Percentiles rank a stretch among this genome's conserved stretches.
phyloP scores from a whole-genome alignment of 805 yeast species.

The Maudiozyma bulderi region DNA sequence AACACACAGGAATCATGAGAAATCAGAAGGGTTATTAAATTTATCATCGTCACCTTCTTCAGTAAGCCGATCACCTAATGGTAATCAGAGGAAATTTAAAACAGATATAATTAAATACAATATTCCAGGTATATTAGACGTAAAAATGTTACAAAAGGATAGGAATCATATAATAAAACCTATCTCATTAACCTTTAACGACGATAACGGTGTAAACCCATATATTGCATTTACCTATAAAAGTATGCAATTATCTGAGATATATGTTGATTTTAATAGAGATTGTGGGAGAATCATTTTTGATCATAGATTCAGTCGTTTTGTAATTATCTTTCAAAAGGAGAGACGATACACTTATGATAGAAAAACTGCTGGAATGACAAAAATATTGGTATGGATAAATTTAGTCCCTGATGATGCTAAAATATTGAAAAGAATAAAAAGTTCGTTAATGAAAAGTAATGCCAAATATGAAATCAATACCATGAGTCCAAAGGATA shows the following conservation, averaged over 20 bases:
- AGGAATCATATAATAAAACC: constrained; percentile 2
- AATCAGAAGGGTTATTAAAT: constrained; percentile 9
- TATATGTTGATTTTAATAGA: constrained; percentile 10
- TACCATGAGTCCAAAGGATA: background rate
- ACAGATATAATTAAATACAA: constrained; percentile 1
- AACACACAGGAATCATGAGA: background rate
- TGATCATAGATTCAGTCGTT: constrained; percentile 8
- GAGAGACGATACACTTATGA: constrained; percentile 6
- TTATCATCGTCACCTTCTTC: constrained; percentile 7
- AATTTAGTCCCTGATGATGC: background rate
- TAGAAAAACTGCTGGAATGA: background rate
- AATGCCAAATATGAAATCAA: background rate
- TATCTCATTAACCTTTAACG: constrained; percentile 8
- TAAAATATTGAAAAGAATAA: background rate
- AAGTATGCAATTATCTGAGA: constrained; percentile 7
- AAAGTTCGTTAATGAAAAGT: background rate
- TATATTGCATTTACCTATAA: constrained; percentile 10
- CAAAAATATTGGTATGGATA: background rate
- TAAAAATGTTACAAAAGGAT: background rate
- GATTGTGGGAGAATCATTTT: constrained; percentile 14
- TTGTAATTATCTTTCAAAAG: constrained; percentile 13
- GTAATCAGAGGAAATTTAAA: background rate
- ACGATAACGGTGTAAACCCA: constrained; percentile 7
- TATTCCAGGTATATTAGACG: constrained; percentile 6
- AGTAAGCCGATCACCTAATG: background rate